Base-by-base conservation (phyloP, 2,329 filamentous ascomycete genomes). In the Aplosporella prunicola region DNA sequence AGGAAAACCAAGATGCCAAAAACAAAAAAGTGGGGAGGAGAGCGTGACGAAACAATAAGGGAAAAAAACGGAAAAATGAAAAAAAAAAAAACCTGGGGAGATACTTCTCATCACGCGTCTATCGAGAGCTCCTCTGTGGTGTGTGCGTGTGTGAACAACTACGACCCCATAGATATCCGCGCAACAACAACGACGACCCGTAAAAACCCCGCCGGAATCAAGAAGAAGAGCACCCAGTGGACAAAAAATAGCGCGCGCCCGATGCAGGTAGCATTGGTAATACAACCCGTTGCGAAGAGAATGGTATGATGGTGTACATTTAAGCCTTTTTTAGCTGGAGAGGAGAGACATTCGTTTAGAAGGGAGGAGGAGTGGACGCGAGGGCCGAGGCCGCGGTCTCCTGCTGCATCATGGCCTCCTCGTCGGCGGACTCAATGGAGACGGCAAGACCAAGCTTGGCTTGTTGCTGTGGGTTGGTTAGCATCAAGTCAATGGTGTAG, bases 381-480 rank as follows among this genome's bases (percentile, higher is more conserved):
- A 45, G 40, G 38, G 46, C 46, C 44, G 53, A 50, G 28, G 48
- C 52, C 15, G 45, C 43, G 38, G 47, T 45, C 45, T 63, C 57
- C 52, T 60, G 56, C 42, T 60, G 55, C 46, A 58, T 55, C 56
- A 62, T 61, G 35, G 61, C 55, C 35, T 60, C 60, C 46, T 59
- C 53, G 43, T 59, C 56, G 22, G 57, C 56, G 26, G 57, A 56
- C 47, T 63, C 60, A 50, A 63, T 62, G 29, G 88, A 93, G 51
- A 98, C 85, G 44, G 86, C 87, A 47, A 98, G 74, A 50, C 91
- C 91, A 51, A 96, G 76, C 73, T 96, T 96, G 51, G 89, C 85
- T 68, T 82, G 76, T 79, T 91, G 86, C 91, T 98, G 47, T 30
- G 17, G 10, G 25, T 17, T 20, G 26, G 47, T 62, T 50, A 60